These are phyloP conservation scores for Coemansia sp. DNA, from an alignment of 192 early-diverging fungal species.

Conservation along the genomic window DNA sequence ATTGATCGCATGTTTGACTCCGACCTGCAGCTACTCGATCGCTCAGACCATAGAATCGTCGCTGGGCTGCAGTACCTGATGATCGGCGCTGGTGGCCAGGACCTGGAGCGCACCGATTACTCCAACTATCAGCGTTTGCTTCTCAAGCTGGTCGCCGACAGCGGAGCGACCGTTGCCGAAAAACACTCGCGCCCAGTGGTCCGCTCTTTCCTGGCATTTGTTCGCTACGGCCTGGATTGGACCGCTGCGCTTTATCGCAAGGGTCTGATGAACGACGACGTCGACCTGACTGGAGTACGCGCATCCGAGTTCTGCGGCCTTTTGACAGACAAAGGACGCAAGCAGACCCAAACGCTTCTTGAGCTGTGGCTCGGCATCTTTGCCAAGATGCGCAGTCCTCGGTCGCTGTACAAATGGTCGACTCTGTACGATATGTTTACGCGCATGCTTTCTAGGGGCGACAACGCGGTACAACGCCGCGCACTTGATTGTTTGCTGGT, in stretches of 20 bases:
- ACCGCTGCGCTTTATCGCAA: constrained; percentile 28
- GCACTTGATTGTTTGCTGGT: constrained; percentile 84
- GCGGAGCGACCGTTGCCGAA: constrained; percentile 64
- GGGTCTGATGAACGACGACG: constrained; percentile 13
- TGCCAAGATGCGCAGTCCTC: constrained; percentile 40
- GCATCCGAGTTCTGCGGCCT: constrained; percentile 24
- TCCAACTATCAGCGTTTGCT: constrained; percentile 69
- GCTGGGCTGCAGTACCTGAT: constrained; percentile 16
- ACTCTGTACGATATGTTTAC: constrained; percentile 56
- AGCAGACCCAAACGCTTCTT: constrained; percentile 19
- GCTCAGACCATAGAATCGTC: neutral
- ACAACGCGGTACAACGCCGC: constrained; percentile 72
- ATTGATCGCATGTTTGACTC: constrained; percentile 24
- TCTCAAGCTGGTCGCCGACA: constrained; percentile 62
- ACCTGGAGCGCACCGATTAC: constrained; percentile 64
- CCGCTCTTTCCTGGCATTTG: constrained; percentile 64
- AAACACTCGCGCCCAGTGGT: constrained; percentile 64
- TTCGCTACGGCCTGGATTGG: constrained; percentile 38
- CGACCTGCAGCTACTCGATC: constrained; percentile 4
- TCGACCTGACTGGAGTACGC: constrained; percentile 7
- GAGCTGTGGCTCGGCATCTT: constrained; percentile 40
- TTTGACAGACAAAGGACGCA: constrained; percentile 22
- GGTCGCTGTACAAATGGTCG: constrained; percentile 23
- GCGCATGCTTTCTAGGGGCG: constrained; percentile 78
- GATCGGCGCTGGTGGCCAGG: constrained; percentile 18